These are phyloP conservation scores for Raphanus raphanistrum DNA, from an alignment of 345 rosid species.

Conservation along the genomic window DNA sequence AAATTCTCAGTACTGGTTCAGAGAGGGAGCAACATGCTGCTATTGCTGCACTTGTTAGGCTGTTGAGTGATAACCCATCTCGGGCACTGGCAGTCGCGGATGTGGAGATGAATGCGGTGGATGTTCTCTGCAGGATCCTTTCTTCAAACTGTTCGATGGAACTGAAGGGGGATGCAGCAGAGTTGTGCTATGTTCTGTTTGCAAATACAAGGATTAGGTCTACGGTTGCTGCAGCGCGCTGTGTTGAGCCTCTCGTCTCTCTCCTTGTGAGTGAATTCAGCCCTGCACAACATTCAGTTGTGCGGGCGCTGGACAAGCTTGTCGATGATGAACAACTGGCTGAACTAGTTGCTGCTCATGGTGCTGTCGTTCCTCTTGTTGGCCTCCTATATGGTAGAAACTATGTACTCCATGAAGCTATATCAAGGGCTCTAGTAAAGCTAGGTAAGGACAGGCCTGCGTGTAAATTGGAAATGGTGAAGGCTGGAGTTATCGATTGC, in stretches of 20 bases:
- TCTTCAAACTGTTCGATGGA: constrained; percentile 89
- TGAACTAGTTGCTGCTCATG: constrained; percentile 97
- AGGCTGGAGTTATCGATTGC: constrained; percentile 92
- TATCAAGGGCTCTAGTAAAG: constrained; percentile 92
- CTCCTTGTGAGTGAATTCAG: constrained; percentile 85
- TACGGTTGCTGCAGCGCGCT: constrained; percentile 92
- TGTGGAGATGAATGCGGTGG: constrained; percentile 98
- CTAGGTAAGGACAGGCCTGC: constrained; percentile 97
- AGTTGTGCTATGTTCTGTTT: constrained; percentile 92
- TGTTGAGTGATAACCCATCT: constrained; percentile 94
- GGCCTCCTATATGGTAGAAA: constrained; percentile 91
- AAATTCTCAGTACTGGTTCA: constrained; percentile 88
- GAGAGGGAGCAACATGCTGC: constrained; percentile 99
- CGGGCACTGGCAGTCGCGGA: constrained; percentile 95
- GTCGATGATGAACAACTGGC: constrained; percentile 98
- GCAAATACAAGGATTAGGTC: constrained; percentile 91
- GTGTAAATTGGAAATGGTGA: constrained; percentile 97
- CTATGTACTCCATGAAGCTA: constrained; percentile 90
- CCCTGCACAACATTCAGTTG: constrained; percentile 94
- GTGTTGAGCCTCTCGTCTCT: constrained; percentile 98
- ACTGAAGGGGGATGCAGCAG: constrained; percentile 98
- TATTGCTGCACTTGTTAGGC: constrained; percentile 90
- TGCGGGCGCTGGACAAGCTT: constrained; percentile 89
- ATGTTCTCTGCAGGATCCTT: constrained; percentile 95
- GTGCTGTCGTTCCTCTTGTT: constrained; percentile 97